Conservation (phyloP, 1,284 basidiomycete genomes). For the Blastosporella zonata region DNA sequence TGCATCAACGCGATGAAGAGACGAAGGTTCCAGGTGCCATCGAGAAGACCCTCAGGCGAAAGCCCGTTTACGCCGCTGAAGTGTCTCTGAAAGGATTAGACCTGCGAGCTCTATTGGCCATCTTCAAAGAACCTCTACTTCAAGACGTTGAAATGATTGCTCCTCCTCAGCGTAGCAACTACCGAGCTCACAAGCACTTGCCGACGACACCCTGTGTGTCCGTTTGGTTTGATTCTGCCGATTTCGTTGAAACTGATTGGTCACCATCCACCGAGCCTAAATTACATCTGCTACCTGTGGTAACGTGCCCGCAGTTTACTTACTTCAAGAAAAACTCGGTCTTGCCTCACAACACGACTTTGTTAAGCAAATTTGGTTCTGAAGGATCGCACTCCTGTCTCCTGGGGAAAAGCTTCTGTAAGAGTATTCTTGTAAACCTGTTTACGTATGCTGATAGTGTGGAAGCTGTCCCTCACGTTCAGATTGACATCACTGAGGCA, state of each 20-base stretch:
- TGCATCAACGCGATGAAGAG: constrained; percentile 93
- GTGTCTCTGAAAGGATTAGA: constrained; percentile 79
- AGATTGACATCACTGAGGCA: constrained; percentile 59
- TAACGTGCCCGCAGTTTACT: constrained; percentile 80
- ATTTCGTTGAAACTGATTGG: constrained; percentile 84
- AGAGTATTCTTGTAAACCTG: constrained; percentile 25
- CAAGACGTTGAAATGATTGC: constrained; percentile 46
- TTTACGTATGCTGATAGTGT: background rate
- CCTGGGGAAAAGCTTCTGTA: constrained; percentile 73
- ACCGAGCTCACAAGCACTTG: constrained; percentile 43
- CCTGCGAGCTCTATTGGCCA: constrained; percentile 76
- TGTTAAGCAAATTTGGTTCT: constrained; percentile 80
- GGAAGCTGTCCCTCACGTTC: constrained; percentile 66
- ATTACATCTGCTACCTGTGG: constrained; percentile 71
- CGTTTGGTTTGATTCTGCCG: constrained; percentile 78
- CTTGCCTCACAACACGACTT: constrained; percentile 34
- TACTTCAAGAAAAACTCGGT: constrained; percentile 72
- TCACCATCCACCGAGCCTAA: constrained; percentile 52
- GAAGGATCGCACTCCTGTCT: constrained; percentile 88
- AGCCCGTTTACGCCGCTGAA: constrained; percentile 93
- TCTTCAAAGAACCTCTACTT: constrained; percentile 73
- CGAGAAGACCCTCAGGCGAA: constrained; percentile 65
- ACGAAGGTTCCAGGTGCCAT: constrained; percentile 47
- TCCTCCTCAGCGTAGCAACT: constrained; percentile 46
- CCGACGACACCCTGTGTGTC: constrained; percentile 40